These are phyloP conservation scores for Dioscorea zingiberensis DNA, from an alignment of 106 monocot species.

Conservation along the genomic window DNA sequence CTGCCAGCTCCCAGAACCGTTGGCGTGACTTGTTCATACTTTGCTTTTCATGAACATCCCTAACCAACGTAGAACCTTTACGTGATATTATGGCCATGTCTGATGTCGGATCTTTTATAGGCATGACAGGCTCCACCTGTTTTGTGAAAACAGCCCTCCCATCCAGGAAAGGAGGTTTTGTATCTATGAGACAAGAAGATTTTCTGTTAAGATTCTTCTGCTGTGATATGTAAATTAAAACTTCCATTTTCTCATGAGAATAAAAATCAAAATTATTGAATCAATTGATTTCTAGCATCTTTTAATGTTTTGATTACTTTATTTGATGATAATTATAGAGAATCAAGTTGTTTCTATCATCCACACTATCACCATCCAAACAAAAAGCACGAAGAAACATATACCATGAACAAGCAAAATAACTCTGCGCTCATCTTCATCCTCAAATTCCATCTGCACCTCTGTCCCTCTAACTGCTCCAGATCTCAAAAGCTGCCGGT, in stretches of 20 bases:
- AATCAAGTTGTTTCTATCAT: too few relatives aligned
- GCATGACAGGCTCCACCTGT: slow-evolving; percentile 95
- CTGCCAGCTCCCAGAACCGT: slow-evolving; percentile 96
- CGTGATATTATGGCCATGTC: slow-evolving; percentile 98
- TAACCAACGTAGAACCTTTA: slow-evolving; percentile 88
- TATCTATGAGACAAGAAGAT: slow-evolving; percentile 44
- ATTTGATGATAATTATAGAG: too few relatives aligned
- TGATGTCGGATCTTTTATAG: slow-evolving; percentile 96
- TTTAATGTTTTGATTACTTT: too few relatives aligned
- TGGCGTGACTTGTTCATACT: slow-evolving; percentile 97
- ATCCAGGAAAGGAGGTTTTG: slow-evolving; percentile 97
- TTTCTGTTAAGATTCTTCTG: background rate
- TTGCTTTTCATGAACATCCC: slow-evolving; percentile 96
- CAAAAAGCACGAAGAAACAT: slow-evolving; percentile 3
- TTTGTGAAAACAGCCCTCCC: slow-evolving; percentile 89
- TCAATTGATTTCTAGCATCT: too few relatives aligned
- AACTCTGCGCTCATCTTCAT: slow-evolving; percentile 97
- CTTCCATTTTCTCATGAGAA: too few relatives aligned
- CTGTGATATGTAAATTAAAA: too few relatives aligned
- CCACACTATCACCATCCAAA: too few relatives aligned
- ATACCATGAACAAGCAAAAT: slow-evolving; percentile 99
- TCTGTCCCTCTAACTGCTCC: slow-evolving; percentile 98
- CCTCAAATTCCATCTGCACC: slow-evolving; percentile 91
- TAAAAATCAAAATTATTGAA: too few relatives aligned
- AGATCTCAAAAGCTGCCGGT: slow-evolving; percentile 87